Evolutionary conservation across 805 yeast genomes (phyloP), one percentile per base, ranked within the genome.

Genomic region (Isabelozyma heimii): DNA sequence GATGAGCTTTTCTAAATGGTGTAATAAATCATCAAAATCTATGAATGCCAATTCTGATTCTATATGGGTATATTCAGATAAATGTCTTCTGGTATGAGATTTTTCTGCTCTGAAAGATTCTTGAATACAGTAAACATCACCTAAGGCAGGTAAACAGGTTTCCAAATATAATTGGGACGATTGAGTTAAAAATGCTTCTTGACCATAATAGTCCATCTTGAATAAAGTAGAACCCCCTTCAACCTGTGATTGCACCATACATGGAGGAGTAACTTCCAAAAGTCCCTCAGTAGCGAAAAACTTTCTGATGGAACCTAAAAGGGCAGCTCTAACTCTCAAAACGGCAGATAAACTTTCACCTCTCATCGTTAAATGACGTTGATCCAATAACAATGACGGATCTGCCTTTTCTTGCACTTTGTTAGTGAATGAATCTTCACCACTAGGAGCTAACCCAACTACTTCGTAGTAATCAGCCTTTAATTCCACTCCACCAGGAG

Each of bases 161-260:
- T 94, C 99, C 69, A 94, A 79, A 72, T 94, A 94, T 62, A 94
- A 81, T 77, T 94, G 99, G 14, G 98, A 92, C 8, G 97, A 88
- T 75, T 94, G 99, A 15, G 99, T 95, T 64, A 94, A 79, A 72
- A 76, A 94, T 9, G 99, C 98, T 68, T 91, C 94, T 76, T 94
- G 96, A 47, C 97, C 98, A 68, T 94, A 94, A 77, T 95, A 94
- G 69, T 89, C 87, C 76, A 94, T 77, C 62, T 85, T 84, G 79
- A 94, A 94, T 65, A 94, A 78, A 14, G 99, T 94, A 38, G 97
- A 88, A 47, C 99, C 99, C 68, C 99, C 99, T 76, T 94, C 99
- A 51, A 94, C 99, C 77, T 94, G 98, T 38, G 97, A 91, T 76
- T 94, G 99, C 48, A 94, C 99, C 98, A 94, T 94, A 74, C 98